A percentile compares a stretch with the other conserved stretches of the same genome.
Conservation (phyloP, 2,329 filamentous ascomycete genomes). For the Aspergillus neoniger region DNA sequence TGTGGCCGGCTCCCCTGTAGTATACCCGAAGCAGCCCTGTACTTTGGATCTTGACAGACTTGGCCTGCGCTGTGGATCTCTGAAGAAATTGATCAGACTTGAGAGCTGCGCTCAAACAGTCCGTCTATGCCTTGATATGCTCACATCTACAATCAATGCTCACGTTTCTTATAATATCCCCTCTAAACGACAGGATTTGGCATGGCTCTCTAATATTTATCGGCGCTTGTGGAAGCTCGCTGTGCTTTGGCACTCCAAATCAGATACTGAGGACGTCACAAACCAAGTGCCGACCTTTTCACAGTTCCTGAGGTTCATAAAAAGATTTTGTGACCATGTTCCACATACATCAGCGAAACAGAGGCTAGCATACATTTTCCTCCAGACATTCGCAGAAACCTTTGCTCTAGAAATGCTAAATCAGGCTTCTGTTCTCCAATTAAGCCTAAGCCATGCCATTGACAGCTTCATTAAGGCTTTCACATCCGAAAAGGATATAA, state of each 20-base stretch:
- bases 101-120: constrained; percentile 31
- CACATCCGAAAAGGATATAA: constrained; percentile 16
- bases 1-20: constrained; percentile 26
- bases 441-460: constrained; percentile 32
- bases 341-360: constrained; percentile 27
- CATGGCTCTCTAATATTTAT: constrained; percentile 37
- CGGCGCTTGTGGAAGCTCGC: constrained; percentile 36
- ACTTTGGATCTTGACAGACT: constrained; percentile 35
- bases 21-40: constrained; percentile 28
- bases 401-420: constrained; percentile 27
- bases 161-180: constrained; percentile 21
- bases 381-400: constrained; percentile 36
- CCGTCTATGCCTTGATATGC: constrained; percentile 29
- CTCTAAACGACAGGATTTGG: constrained; percentile 35
- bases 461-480: constrained; percentile 27
- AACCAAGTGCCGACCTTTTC: constrained; percentile 25
- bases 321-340: constrained; percentile 25
- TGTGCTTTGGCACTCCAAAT: constrained; percentile 29
- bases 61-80: constrained; percentile 31
- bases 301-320: constrained; percentile 31
- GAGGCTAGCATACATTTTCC: constrained; percentile 30
- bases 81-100: constrained; percentile 28
- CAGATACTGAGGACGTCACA: constrained; percentile 16
- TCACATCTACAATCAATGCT: constrained; percentile 27
- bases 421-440: constrained; percentile 32